Evolutionary conservation across 345 rosid species (phyloP).

Genomic region (Populus tremula): DNA sequence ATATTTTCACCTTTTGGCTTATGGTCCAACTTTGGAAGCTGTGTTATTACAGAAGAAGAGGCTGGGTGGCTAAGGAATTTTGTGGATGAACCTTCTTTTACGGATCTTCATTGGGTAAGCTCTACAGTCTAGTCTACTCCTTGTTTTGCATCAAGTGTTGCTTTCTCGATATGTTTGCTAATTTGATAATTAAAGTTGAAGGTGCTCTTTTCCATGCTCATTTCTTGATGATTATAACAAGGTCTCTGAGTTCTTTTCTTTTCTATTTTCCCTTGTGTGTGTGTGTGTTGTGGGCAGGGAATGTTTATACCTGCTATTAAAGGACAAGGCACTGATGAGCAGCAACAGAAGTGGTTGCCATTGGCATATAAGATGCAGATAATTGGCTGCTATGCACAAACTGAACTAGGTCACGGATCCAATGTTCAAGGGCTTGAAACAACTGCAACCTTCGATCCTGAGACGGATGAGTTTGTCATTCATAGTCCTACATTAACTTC

Average conservation of each 20-base stretch:
- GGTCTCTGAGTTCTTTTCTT: not conserved
- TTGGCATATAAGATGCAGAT: conserved; percentile 93
- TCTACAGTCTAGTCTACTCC: not conserved
- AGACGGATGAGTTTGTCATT: conserved; percentile 83
- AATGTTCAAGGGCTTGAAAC: conserved; percentile 99
- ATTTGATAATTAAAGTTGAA: not conserved
- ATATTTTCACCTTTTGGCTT: not conserved
- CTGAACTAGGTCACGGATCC: conserved; percentile 99
- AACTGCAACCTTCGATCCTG: conserved; percentile 90
- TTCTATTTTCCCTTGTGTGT: not conserved
- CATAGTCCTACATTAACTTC: conserved; percentile 95
- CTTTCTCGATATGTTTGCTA: not conserved
- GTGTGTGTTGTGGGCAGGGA: conserved; percentile 47
- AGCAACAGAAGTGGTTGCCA: conserved; percentile 88
- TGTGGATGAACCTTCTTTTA: conserved; percentile 79
- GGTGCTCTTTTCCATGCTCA: conserved; percentile 2
- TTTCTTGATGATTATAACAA: not conserved
- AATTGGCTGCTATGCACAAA: conserved; percentile 97
- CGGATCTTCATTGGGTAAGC: conserved; percentile 94
- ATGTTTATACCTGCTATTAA: conserved; percentile 94
- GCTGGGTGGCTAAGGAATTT: conserved; percentile 56
- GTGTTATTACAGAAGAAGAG: conserved; percentile 76
- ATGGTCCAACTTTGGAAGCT: not conserved
- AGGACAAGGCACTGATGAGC: conserved; percentile 97
- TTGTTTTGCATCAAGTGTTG: not conserved